Evolutionary conservation across 805 yeast species (phyloP).

Genomic region (Saccharomycopsis sp.): DNA sequence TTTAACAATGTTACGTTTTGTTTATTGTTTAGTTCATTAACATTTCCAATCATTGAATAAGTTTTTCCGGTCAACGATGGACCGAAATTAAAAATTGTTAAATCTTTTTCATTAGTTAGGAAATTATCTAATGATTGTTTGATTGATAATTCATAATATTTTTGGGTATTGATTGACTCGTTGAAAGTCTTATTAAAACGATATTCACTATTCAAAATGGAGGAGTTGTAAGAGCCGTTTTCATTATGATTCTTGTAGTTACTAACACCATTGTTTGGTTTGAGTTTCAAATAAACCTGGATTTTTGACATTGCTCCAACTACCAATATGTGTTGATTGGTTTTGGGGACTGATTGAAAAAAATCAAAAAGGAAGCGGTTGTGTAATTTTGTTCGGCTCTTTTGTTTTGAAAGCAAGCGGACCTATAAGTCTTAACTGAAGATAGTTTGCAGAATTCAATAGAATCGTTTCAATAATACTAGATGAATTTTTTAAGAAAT

Average conservation of each 20-base stretch:
- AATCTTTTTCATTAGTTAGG: conserved; percentile 26
- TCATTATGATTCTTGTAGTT: background rate
- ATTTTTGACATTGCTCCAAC: conserved; percentile 9
- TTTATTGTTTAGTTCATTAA: conserved; percentile 20
- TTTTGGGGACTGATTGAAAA: too few species aligned
- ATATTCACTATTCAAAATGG: background rate
- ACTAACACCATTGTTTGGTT: too few species aligned
- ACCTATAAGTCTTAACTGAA: too few species aligned
- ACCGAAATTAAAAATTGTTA: conserved; percentile 38
- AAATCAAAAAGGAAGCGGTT: too few species aligned
- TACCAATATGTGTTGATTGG: background rate
- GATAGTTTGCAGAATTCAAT: too few species aligned
- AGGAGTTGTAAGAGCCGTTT: background rate
- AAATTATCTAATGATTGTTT: too few species aligned
- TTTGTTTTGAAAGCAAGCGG: too few species aligned
- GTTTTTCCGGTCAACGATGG: conserved; percentile 45
- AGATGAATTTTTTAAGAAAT: too few species aligned
- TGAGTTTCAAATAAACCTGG: conserved; percentile 9
- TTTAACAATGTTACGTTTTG: conserved; percentile 28
- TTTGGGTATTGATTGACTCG: background rate
- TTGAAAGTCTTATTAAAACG: background rate
- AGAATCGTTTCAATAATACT: too few species aligned
- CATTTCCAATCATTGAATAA: conserved; percentile 28
- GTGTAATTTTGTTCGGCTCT: too few species aligned
- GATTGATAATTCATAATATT: too few species aligned